phyloP scores from a whole-genome alignment of 169 alveolate species.

The Plasmodium blacklocki region DNA sequence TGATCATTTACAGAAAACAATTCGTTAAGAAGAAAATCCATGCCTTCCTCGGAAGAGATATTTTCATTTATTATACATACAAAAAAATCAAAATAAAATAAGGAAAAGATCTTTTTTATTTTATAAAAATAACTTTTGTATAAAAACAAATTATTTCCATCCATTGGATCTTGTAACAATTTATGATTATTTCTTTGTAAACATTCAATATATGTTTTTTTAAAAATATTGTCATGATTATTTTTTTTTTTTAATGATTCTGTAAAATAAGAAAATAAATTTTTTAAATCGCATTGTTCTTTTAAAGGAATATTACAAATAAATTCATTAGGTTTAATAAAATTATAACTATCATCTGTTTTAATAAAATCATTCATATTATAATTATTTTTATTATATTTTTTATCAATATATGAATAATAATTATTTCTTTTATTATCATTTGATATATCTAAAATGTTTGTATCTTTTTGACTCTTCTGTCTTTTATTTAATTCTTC shows the following conservation, averaged over 20 bases:
- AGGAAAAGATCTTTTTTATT: slow-evolving; percentile 10
- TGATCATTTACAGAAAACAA: slow-evolving; percentile 8
- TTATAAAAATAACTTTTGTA: slow-evolving; percentile 5
- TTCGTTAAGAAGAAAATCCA: slow-evolving; percentile 25
- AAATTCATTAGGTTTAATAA: slow-evolving; percentile 21
- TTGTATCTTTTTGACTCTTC: not conserved
- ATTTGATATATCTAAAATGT: not conserved
- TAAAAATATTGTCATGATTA: slow-evolving; percentile 18
- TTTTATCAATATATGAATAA: not conserved
- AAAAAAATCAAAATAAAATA: slow-evolving; percentile 52
- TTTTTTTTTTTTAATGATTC: slow-evolving; percentile 21
- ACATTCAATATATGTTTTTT: slow-evolving; percentile 13
- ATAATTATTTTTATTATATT: too few relatives aligned
- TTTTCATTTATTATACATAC: slow-evolving; percentile 35
- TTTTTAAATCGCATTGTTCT: slow-evolving; percentile 36
- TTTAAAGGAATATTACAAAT: slow-evolving; percentile 37
- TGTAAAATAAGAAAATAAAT: not conserved
- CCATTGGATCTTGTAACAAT: not conserved
- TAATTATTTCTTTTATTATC: not conserved
- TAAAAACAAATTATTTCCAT: not conserved
- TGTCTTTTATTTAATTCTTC: not conserved
- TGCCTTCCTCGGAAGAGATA: slow-evolving; percentile 16
- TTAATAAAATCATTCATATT: slow-evolving; percentile 19
- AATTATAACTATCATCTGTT: slow-evolving; percentile 22
- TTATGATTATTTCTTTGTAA: slow-evolving; percentile 19